Conservation (phyloP, 441 rosid species). For the Codiaeum variegatum region DNA sequence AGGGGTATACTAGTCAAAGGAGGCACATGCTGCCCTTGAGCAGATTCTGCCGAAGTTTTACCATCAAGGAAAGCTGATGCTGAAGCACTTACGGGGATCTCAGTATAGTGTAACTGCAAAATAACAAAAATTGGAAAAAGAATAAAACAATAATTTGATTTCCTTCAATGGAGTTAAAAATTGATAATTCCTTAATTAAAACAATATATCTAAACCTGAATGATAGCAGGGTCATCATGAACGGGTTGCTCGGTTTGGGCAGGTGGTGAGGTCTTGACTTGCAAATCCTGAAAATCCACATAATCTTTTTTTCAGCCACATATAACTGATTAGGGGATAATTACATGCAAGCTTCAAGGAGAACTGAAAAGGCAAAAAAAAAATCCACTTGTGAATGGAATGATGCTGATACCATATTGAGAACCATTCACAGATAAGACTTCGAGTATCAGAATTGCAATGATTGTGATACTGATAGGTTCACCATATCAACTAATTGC, state of each 20-base stretch:
- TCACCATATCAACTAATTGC: not conserved
- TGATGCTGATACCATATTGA: not conserved
- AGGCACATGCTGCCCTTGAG: slow-evolving; percentile 38
- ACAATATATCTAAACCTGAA: slow-evolving; percentile 37
- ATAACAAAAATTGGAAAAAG: not conserved
- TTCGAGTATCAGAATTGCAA: not conserved
- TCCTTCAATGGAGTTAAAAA: not conserved
- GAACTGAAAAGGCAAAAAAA: not conserved
- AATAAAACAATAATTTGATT: not conserved
- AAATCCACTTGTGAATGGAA: not conserved
- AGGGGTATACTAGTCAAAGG: slow-evolving; percentile 32
- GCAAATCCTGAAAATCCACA: slow-evolving; percentile 46
- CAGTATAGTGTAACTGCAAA: slow-evolving; percentile 34
- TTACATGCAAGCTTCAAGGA: not conserved
- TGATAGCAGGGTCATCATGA: slow-evolving; percentile 35
- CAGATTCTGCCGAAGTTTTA: slow-evolving; percentile 30
- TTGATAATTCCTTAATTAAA: not conserved
- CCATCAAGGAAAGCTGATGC: slow-evolving; percentile 23
- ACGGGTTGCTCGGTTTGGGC: slow-evolving; percentile 32
- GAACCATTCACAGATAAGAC: not conserved
- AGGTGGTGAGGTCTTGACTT: slow-evolving; percentile 44
- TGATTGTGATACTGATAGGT: not conserved
- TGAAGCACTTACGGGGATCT: slow-evolving; percentile 25
- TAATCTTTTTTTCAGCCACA: too few species aligned
- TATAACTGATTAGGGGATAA: not conserved